Conservation (phyloP, 176 grass and related monocot genomes). For the Avena sativa region DNA sequence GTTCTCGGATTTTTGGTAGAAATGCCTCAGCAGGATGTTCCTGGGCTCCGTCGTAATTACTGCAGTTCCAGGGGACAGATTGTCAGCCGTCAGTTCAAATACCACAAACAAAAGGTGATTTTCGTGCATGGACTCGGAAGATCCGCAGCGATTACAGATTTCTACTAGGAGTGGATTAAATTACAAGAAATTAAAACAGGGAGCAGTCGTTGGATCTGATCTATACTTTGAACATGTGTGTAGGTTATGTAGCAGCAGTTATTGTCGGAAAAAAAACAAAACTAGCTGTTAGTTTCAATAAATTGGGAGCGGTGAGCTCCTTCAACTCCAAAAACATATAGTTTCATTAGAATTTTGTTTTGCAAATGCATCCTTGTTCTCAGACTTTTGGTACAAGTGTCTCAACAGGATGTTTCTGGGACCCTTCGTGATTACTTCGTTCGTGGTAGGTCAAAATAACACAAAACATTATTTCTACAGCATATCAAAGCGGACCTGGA, state of each 20-base stretch:
- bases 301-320: not conserved
- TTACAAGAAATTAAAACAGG: not conserved
- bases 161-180: too few relatives aligned
- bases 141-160: too few relatives aligned
- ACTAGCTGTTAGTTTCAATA: not conserved
- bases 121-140: not conserved
- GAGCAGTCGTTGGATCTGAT: not conserved
- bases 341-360: not conserved
- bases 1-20: conserved; percentile 80
- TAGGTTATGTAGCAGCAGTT: not conserved
- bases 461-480: not conserved
- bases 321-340: not conserved
- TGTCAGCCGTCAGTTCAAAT: not conserved
- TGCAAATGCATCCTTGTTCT: conserved; percentile 60
- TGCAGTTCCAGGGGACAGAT: conserved; percentile 21
- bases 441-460: not conserved
- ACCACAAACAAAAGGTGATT: not conserved
- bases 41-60: conserved; percentile 82
- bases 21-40: conserved; percentile 85
- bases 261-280: not conserved
- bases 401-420: conserved; percentile 77
- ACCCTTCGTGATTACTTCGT: conserved; percentile 79
- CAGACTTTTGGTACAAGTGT: conserved; percentile 76
- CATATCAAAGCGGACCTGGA: not conserved
- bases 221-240: not conserved